phyloP scores from a whole-genome alignment of 345 rosid species.

The Salix suchowensis region DNA sequence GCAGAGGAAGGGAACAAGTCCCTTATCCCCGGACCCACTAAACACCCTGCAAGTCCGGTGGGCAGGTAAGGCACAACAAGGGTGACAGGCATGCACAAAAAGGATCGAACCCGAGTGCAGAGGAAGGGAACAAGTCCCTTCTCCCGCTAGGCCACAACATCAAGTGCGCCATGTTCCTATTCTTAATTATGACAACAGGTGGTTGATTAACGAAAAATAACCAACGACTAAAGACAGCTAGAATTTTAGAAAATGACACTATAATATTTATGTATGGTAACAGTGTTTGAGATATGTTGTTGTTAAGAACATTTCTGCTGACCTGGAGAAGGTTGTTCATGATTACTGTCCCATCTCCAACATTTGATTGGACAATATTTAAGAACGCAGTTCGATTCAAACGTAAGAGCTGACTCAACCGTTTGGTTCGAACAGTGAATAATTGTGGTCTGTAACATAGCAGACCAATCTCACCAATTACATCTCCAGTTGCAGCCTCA shows the following conservation, averaged over 20 bases:
- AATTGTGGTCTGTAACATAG: conserved; percentile 87
- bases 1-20: too few species aligned
- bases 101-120: too few species aligned
- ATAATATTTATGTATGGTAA: neutral
- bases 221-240: neutral
- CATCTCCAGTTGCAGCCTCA: conserved; percentile 64
- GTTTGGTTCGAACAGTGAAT: conserved; percentile 77
- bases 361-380: conserved; percentile 71
- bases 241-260: neutral
- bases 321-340: conserved; percentile 91
- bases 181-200: neutral
- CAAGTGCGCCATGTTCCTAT: neutral
- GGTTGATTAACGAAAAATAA: neutral
- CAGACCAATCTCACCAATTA: conserved; percentile 76
- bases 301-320: neutral
- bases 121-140: too few species aligned
- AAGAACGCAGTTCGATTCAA: conserved; percentile 68
- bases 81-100: too few species aligned
- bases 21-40: too few species aligned
- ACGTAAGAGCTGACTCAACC: conserved; percentile 82
- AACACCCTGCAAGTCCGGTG: too few species aligned
- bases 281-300: neutral
- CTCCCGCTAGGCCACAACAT: too few species aligned
- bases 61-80: too few species aligned
- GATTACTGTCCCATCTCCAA: conserved; percentile 86